Base-by-base conservation (phyloP, 257 asterid genomes). In the Mitragyna speciosa region DNA sequence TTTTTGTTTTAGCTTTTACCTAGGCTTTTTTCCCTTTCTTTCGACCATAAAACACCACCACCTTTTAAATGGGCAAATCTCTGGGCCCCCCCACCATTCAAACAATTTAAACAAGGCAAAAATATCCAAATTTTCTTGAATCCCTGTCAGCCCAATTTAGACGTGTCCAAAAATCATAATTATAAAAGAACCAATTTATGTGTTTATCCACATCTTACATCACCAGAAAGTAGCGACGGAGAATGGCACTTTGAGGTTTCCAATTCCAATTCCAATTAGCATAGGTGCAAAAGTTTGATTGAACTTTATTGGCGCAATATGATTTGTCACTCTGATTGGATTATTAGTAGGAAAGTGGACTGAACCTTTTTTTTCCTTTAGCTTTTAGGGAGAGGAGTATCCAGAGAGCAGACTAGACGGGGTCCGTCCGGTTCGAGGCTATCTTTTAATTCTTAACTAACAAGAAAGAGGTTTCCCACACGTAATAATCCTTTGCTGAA, bases 401-500 rank as follows among this genome's bases (percentile, higher is more conserved):
- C 33, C 33, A 73, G n/a, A n/a, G n/a, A n/a, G n/a, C n/a, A n/a
- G 26, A 66, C 48, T 26, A 36, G 76, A 43, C 68, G 41, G 2
- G 68, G 68, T n/a, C 66, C 41, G 41, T 36, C 41, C 41, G 1
- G 70, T 20, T 52, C 78, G 78, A 58, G 56, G 15, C 78, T 36
- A 39, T 45, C 79, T 63, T 63, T 45, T 45, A 65, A 51, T 56
- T 39, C 80, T 81, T 81, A 84, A 61, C 70, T 73, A 47, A 48
- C 48, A 84, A 84, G 87, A 56, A 69, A 81, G 56, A 59, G 58
- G 80, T 73, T 76, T 48, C 66, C 77, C 70, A 17, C 78, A 77
- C 80, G 82, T 39, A 84, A 72, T 56, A 54, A 66, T 77, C 19
- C 45, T 73, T 72, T 5, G 12, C 41, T 36, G 1, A n/a, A 63